phyloP scores from a whole-genome alignment of 306 rosid species.

The Fagus crenata region DNA sequence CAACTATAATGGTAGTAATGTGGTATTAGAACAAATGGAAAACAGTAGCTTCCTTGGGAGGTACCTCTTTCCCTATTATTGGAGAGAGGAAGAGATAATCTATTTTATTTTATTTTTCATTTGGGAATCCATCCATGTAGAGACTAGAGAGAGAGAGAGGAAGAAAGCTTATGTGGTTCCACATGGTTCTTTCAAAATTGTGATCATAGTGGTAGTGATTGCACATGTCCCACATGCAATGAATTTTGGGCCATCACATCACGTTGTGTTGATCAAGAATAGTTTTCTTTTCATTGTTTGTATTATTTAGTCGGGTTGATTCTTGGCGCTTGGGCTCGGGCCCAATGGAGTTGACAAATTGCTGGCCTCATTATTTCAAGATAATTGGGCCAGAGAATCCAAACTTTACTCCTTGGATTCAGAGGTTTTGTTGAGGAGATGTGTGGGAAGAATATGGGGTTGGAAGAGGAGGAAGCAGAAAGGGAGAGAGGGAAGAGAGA shows the following conservation, averaged over 20 bases:
- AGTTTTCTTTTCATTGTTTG: background rate
- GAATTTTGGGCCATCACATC: slow-evolving; percentile 30
- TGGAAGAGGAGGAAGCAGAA: slow-evolving; percentile 13
- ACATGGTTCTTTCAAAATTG: slow-evolving; percentile 54
- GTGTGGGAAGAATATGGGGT: slow-evolving; percentile 17
- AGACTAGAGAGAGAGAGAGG: slow-evolving; percentile 11
- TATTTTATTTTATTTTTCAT: slow-evolving; percentile 26
- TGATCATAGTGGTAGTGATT: slow-evolving; percentile 39
- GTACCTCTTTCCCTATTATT: slow-evolving; percentile 43
- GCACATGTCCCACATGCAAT: slow-evolving; percentile 71
- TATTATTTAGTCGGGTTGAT: background rate
- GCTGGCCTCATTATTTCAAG: background rate
- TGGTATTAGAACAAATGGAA: slow-evolving; percentile 38
- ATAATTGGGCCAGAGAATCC: background rate
- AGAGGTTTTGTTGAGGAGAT: slow-evolving; percentile 6
- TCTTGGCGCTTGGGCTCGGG: background rate
- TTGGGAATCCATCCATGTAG: slow-evolving; percentile 20
- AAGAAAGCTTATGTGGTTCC: slow-evolving; percentile 44
- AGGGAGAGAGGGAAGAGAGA: slow-evolving; percentile 32
- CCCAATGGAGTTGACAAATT: background rate
- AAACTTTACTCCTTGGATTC: too few relatives aligned
- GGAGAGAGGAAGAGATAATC: slow-evolving; percentile 35
- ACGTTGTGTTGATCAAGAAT: background rate
- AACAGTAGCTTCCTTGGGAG: slow-evolving; percentile 67
- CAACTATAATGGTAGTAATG: slow-evolving; percentile 26